phyloP scores from a whole-genome alignment of 2,329 filamentous ascomycete species.

The Alternaria gaisen region DNA sequence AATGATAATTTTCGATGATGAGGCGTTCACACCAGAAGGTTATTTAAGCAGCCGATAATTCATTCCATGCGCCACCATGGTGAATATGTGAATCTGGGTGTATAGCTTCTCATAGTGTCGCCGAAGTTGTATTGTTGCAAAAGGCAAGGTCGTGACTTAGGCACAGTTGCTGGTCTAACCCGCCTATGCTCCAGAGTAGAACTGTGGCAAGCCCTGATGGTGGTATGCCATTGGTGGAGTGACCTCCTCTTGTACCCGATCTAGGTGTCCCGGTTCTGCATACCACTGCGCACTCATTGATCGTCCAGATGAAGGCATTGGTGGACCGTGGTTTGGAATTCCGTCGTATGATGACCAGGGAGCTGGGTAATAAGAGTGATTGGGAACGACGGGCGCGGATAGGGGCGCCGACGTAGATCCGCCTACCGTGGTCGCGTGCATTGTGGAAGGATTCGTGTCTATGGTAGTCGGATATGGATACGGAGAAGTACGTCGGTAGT shows the following conservation, averaged over 20 bases:
- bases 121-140: not conserved
- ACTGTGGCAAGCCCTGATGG: slow-evolving; percentile 39
- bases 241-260: slow-evolving; percentile 49
- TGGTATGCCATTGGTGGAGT: slow-evolving; percentile 40
- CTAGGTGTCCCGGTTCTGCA: slow-evolving; percentile 40
- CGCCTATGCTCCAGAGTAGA: slow-evolving; percentile 39
- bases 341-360: slow-evolving; percentile 44
- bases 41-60: not conserved
- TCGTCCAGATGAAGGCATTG: slow-evolving; percentile 40
- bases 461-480: slow-evolving; percentile 46
- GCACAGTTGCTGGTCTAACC: not conserved
- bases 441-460: slow-evolving; percentile 41
- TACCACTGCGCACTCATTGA: slow-evolving; percentile 51
- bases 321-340: slow-evolving; percentile 33
- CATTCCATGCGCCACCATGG: not conserved
- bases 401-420: slow-evolving; percentile 40
- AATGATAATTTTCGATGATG: slow-evolving; percentile 6
- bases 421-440: slow-evolving; percentile 39
- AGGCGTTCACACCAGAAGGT: not conserved
- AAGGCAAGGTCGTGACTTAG: not conserved
- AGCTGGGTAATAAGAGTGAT: slow-evolving; percentile 42
- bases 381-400: slow-evolving; percentile 46
- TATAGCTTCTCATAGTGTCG: not conserved
- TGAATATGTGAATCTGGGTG: not conserved
- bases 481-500: slow-evolving; percentile 43